Percentiles rank a stretch among this genome's conserved stretches.
These are phyloP conservation scores for Jatropha podagrica DNA, from an alignment of 441 rosid genomes.

Conservation along the genomic window DNA sequence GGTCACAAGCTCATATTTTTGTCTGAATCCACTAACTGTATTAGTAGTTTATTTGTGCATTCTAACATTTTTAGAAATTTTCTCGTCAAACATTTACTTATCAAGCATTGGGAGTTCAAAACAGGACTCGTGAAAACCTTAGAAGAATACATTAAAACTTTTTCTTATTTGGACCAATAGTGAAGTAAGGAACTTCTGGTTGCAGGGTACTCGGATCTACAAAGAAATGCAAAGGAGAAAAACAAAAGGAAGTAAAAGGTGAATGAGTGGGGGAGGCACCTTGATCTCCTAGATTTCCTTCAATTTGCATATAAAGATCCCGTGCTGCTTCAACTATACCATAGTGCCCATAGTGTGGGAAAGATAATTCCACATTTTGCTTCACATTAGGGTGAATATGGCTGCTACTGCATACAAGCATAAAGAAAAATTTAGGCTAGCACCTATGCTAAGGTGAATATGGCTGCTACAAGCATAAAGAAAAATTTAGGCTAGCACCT, in stretches of 20 bases:
- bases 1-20: neutral
- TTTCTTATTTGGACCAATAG: neutral
- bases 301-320: conserved; percentile 77
- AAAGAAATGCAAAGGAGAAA: neutral
- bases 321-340: conserved; percentile 86
- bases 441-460: conserved; percentile 31
- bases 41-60: neutral
- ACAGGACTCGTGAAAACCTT: too few species aligned
- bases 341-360: conserved; percentile 75
- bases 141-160: neutral
- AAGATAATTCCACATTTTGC: conserved; percentile 48
- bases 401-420: conserved; percentile 36
- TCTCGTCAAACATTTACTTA: neutral
- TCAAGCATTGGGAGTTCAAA: neutral
- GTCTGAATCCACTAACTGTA: neutral
- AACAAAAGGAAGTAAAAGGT: neutral
- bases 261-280: conserved; percentile 28
- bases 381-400: conserved; percentile 36
- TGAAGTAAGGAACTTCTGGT: neutral
- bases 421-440: neutral
- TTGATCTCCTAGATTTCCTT: conserved; percentile 52
- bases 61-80: neutral
- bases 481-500: neutral
- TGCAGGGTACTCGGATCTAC: neutral
- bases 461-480: conserved; percentile 27